A percentile compares a stretch with the other conserved stretches of the same genome.
Evolutionary conservation across 495 filamentous ascomycete genomes (phyloP).

Genomic region (Hypoxylon rickii): DNA sequence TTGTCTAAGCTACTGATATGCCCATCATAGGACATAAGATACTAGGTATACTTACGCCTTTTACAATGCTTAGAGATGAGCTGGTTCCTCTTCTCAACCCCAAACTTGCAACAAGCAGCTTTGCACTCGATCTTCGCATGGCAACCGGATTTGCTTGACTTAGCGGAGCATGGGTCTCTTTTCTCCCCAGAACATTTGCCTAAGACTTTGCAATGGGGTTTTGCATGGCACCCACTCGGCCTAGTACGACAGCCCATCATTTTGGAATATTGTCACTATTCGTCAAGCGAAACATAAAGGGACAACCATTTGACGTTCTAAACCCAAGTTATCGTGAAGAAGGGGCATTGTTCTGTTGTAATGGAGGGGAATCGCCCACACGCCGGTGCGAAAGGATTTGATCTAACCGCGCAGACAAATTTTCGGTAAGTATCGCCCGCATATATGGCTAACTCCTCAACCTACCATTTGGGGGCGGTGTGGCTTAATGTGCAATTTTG

Average conservation of each 20-base stretch:
- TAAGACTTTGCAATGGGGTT: not conserved
- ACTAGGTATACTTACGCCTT: slow-evolving; percentile 14
- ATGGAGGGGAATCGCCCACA: no score
- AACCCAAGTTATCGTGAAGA: no score
- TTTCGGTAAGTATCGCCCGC: slow-evolving; percentile 1
- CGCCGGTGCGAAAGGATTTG: no score
- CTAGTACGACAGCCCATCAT: not conserved
- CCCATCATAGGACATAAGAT: not conserved
- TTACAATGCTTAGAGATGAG: slow-evolving; percentile 11
- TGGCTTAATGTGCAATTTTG: slow-evolving; percentile 8
- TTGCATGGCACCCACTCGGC: not conserved
- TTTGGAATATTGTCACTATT: not conserved
- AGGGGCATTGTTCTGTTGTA: no score
- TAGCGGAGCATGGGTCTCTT: not conserved
- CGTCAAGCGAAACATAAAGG: no score
- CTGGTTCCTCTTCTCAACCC: not conserved
- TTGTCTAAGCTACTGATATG: not conserved
- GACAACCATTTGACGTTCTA: no score
- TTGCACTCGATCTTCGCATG: not conserved
- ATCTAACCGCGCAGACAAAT: not conserved
- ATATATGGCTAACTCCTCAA: not conserved
- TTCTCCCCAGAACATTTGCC: not conserved
- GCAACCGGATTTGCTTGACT: not conserved
- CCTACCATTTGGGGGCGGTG: not conserved
- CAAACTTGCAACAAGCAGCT: not conserved